These are phyloP conservation scores for Penicillium mononematosum DNA, from an alignment of 495 filamentous ascomycete species.

Conservation along the genomic window DNA sequence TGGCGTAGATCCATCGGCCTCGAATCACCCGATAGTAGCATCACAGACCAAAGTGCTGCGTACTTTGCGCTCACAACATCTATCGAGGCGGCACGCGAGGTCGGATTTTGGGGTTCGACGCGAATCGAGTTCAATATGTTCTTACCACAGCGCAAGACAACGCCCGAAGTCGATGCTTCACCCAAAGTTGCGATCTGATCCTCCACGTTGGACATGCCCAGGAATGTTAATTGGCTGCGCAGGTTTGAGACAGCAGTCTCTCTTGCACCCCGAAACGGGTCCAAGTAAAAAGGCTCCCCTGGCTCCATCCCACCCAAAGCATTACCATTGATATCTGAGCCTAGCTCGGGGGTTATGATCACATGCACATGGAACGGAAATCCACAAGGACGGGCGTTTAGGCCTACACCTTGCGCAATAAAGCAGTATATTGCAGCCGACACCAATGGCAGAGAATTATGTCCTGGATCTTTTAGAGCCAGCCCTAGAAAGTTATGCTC, in stretches of 20 bases:
- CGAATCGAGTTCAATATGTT: constrained; percentile 72
- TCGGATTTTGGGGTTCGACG: constrained; percentile 31
- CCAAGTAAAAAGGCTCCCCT: constrained; percentile 68
- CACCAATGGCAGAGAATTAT: constrained; percentile 75
- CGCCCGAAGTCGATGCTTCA: constrained; percentile 58
- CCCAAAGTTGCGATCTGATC: constrained; percentile 54
- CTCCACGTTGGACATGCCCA: constrained; percentile 57
- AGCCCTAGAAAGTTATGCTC: constrained; percentile 84
- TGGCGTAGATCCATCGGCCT: constrained; percentile 56
- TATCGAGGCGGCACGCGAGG: constrained; percentile 27
- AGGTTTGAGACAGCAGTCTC: constrained; percentile 64
- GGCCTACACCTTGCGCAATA: constrained; percentile 61
- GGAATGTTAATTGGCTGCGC: constrained; percentile 55
- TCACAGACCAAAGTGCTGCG: constrained; percentile 73
- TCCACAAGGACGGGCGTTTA: constrained; percentile 70
- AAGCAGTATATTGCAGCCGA: constrained; percentile 72
- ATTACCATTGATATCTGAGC: constrained; percentile 64
- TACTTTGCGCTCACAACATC: constrained; percentile 71
- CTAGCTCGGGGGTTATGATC: constrained; percentile 58
- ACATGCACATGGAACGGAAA: constrained; percentile 81
- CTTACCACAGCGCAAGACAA: constrained; percentile 72
- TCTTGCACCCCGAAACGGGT: constrained; percentile 70
- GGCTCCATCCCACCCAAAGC: constrained; percentile 40
- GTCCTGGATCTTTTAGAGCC: constrained; percentile 55
- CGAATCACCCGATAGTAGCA: constrained; percentile 55